These are phyloP conservation scores for Pichia membranifaciens DNA, from an alignment of 805 yeast species.

Conservation along the genomic window DNA sequence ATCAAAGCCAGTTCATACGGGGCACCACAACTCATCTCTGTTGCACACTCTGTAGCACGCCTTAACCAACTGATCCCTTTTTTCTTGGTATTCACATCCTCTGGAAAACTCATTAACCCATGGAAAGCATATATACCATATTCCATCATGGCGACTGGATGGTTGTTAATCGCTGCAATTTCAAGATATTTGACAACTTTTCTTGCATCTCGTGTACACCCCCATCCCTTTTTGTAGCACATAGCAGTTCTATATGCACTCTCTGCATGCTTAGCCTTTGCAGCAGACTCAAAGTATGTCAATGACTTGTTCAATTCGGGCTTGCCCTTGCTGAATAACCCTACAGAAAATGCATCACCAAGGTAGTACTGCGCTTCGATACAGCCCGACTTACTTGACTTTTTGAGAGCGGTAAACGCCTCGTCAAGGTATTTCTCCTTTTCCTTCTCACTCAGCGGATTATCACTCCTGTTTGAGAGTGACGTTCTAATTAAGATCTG, in stretches of 20 bases:
- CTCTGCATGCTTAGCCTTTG: conserved; percentile 89
- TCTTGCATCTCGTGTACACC: conserved; percentile 82
- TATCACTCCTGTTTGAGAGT: conserved; percentile 11
- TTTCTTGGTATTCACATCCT: conserved; percentile 63
- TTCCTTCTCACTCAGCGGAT: conserved; percentile 25
- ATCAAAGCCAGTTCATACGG: conserved; percentile 89
- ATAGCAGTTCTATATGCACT: conserved; percentile 86
- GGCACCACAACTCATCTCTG: conserved; percentile 82
- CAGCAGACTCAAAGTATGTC: conserved; percentile 75
- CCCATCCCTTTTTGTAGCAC: conserved; percentile 91
- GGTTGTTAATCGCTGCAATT: conserved; percentile 85
- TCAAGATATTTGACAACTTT: conserved; percentile 77
- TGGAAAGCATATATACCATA: conserved; percentile 83
- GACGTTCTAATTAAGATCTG: conserved; percentile 55
- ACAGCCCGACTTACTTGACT: conserved; percentile 30
- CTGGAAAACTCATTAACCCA: conserved; percentile 74
- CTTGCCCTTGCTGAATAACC: conserved; percentile 61
- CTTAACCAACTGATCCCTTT: conserved; percentile 90
- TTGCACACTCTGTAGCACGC: conserved; percentile 80
- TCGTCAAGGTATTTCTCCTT: conserved; percentile 65
- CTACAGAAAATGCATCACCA: conserved; percentile 85
- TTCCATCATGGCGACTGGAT: conserved; percentile 95
- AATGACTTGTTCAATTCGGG: conserved; percentile 75
- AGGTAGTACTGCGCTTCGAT: conserved; percentile 87
- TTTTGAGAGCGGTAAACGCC: conserved; percentile 55